A percentile compares a stretch with the other conserved stretches of the same genome.
Evolutionary conservation across 139 green algal genomes (phyloP).

Genomic region (Haematococcus lacustris): DNA sequence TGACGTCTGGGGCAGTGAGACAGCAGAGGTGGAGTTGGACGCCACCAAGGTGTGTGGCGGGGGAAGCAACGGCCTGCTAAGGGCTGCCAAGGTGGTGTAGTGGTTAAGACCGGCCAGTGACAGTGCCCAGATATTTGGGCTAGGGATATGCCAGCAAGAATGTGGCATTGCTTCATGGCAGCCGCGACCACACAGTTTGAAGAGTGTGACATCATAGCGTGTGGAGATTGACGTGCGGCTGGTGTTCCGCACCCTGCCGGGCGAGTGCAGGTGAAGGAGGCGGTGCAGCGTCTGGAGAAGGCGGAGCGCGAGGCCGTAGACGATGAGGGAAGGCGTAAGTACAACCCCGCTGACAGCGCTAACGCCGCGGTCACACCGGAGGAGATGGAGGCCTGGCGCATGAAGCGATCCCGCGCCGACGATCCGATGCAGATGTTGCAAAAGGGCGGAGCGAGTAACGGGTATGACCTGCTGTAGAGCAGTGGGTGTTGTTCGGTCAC

Average conservation of each 20-base stretch:
- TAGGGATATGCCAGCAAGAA: no score
- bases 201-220: no score
- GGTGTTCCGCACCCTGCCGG: not conserved
- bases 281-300: constrained; percentile 52
- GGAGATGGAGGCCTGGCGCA: constrained; percentile 96
- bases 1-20: constrained; percentile 37
- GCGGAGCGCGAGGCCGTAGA: constrained; percentile 40
- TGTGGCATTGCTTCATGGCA: no score
- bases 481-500: no score
- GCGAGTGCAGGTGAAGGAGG: constrained; percentile 4
- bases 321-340: constrained; percentile 78
- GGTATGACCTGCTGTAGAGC: no score
- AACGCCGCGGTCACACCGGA: constrained; percentile 69
- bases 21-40: constrained; percentile 31
- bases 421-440: constrained; percentile 23
- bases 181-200: no score
- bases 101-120: no score
- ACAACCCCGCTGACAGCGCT: constrained; percentile 58
- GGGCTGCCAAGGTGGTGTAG: no score
- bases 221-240: not conserved
- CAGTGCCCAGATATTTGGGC: no score
- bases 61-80: no score
- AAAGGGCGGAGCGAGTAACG: no score
- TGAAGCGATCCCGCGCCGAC: constrained; percentile 26
- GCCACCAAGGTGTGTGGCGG: constrained; percentile 14